Evolutionary conservation across 2,329 filamentous ascomycete genomes (phyloP).

Genomic region (Ascochyta koolunga): DNA sequence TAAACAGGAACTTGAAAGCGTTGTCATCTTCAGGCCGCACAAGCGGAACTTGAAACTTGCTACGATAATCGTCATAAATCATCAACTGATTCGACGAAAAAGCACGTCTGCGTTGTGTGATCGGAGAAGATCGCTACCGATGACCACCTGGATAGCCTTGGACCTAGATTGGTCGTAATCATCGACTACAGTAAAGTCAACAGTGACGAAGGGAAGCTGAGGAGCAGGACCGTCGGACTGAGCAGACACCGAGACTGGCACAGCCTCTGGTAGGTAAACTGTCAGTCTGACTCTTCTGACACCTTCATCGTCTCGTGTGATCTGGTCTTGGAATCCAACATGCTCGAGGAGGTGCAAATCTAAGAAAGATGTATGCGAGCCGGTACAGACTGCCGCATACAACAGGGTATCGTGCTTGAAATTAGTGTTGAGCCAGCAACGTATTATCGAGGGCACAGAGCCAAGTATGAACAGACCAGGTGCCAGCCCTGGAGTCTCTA

Average conservation of each 20-base stretch:
- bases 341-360: slow-evolving; percentile 76
- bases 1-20: slow-evolving; percentile 77
- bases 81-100: slow-evolving; percentile 89
- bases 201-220: slow-evolving; percentile 80
- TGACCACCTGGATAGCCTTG: slow-evolving; percentile 79
- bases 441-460: slow-evolving; percentile 89
- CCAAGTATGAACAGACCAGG: slow-evolving; percentile 85
- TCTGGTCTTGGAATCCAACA: slow-evolving; percentile 70
- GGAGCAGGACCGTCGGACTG: slow-evolving; percentile 74
- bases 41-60: slow-evolving; percentile 87
- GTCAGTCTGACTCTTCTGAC: slow-evolving; percentile 74
- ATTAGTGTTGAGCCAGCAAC: slow-evolving; percentile 90
- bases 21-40: slow-evolving; percentile 88
- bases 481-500: slow-evolving; percentile 76
- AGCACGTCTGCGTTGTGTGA: slow-evolving; percentile 88
- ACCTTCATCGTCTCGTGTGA: slow-evolving; percentile 70
- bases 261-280: slow-evolving; percentile 89
- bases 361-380: slow-evolving; percentile 86
- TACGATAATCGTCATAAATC: slow-evolving; percentile 83
- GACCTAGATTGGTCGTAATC: slow-evolving; percentile 57
- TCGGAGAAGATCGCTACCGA: slow-evolving; percentile 87
- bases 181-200: slow-evolving; percentile 77
- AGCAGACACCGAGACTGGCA: slow-evolving; percentile 72
- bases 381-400: slow-evolving; percentile 91
- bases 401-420: slow-evolving; percentile 89